Base-by-base conservation (phyloP, 148 eudicot genomes). In the Persicaria maculosa region DNA sequence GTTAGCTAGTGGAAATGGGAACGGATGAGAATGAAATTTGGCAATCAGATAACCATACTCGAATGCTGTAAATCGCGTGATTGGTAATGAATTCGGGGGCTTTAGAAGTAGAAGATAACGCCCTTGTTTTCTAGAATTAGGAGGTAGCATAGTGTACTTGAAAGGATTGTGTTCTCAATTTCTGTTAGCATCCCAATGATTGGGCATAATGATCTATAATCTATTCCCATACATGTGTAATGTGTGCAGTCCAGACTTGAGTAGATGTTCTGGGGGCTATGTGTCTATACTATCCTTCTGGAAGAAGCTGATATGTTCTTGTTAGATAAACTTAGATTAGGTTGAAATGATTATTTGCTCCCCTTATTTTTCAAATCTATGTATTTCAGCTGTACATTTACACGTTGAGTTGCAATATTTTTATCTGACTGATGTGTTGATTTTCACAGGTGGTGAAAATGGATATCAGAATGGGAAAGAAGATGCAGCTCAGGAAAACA, bases 391-490 rank as follows among this genome's bases (percentile, higher is more conserved):
- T 65, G 6, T 65, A 40, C 12, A 9, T 14, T 12, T 3, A 15
- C 43, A 5, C 15, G 43, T 40, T 14, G 4, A 25, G 19, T 65
- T 65, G 70, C 46, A 40, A 0, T 40, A 1, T 16, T 14, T 65
- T 15, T 5, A 12, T 64, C 1, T 4, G 1, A 9, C 10, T 25
- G 12, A 20, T 20, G 36, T 10, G 65, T 59, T 36, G 7, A n/a
- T 19, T 20, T 59, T 7, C 40, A 55, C 80, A 81, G 91, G 74
- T 10, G 70, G 71, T 65, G 85, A 83, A 79, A 87, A 85, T 78
- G 93, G 90, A 53, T 75, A 80, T 74, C 78, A 83, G 79, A 50
- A 47, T 46, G 90, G 79, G 44, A 83, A 77, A 55, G 80, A 85
- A 17, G 57, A 72, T 22, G 74, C 69, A 36, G 47, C 47, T 65